Evolutionary conservation across 345 rosid species (phyloP).

Genomic region (Capsella bursapastoris): DNA sequence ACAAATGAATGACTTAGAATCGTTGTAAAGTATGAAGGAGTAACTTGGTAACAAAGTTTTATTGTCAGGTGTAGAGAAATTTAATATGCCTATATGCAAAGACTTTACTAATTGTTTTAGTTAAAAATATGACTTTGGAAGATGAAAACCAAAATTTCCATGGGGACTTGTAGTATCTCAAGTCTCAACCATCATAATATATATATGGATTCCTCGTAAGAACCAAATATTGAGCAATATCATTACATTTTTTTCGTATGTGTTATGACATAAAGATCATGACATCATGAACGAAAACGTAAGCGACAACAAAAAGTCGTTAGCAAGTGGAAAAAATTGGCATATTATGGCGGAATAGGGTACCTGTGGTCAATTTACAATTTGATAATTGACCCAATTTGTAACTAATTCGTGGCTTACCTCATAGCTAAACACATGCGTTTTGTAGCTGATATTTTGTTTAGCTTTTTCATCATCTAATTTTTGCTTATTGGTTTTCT

Average conservation of each 20-base stretch:
- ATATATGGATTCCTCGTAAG: neutral
- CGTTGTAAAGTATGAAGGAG: constrained; percentile 2
- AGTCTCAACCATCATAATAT: constrained; percentile 23
- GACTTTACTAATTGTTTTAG: neutral
- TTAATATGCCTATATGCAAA: constrained; percentile 13
- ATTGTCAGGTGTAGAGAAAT: constrained; percentile 11
- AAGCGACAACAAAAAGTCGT: constrained; percentile 3
- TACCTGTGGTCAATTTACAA: neutral
- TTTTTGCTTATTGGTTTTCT: neutral
- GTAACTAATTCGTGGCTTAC: constrained; percentile 24
- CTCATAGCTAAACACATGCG: constrained; percentile 30
- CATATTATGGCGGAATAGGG: constrained; percentile 32
- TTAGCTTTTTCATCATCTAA: neutral
- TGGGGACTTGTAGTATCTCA: neutral
- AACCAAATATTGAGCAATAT: neutral
- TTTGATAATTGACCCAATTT: constrained; percentile 3
- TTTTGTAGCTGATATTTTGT: neutral
- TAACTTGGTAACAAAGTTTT: constrained; percentile 15
- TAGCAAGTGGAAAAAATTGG: constrained; percentile 27
- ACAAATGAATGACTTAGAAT: neutral
- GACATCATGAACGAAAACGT: constrained; percentile 18
- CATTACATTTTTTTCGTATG: constrained; percentile 14
- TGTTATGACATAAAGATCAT: neutral
- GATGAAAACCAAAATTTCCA: constrained; percentile 11
- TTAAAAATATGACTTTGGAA: neutral